These are phyloP conservation scores for Ephemerocybe angulata DNA, from an alignment of 768 basidiomycete genomes.

Conservation along the genomic window DNA sequence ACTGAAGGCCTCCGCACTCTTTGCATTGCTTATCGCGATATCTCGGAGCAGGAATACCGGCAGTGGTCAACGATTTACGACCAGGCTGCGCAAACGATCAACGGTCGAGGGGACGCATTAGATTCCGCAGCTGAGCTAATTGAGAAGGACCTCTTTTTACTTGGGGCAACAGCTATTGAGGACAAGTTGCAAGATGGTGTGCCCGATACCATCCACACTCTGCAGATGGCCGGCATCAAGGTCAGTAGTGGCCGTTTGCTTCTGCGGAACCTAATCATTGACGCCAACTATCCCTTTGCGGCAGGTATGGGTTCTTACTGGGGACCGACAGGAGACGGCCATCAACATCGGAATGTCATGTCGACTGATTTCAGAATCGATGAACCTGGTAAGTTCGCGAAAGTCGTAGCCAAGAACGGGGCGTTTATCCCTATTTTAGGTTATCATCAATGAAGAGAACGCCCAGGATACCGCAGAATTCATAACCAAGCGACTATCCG, in stretches of 20 bases:
- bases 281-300: background rate
- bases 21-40: slow-evolving; percentile 93
- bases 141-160: slow-evolving; percentile 87
- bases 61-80: slow-evolving; percentile 89
- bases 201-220: slow-evolving; percentile 94
- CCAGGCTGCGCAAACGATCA: slow-evolving; percentile 92
- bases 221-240: slow-evolving; percentile 99
- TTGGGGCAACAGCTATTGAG: slow-evolving; percentile 97
- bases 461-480: slow-evolving; percentile 81
- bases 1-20: slow-evolving; percentile 95
- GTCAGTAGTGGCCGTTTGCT: slow-evolving; percentile 23
- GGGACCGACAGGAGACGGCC: slow-evolving; percentile 97
- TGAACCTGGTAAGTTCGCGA: slow-evolving; percentile 75
- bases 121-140: slow-evolving; percentile 94
- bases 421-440: slow-evolving; percentile 44
- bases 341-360: slow-evolving; percentile 99
- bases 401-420: background rate
- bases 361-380: slow-evolving; percentile 93
- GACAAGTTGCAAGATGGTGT: slow-evolving; percentile 99
- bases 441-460: slow-evolving; percentile 90
- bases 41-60: slow-evolving; percentile 84
- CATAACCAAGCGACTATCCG: slow-evolving; percentile 80
- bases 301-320: slow-evolving; percentile 95
- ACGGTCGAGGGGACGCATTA: slow-evolving; percentile 90
- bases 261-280: slow-evolving; percentile 5